These are phyloP conservation scores for Hordeum marinum DNA, from an alignment of 176 grass and related monocot genomes.

Conservation along the genomic window DNA sequence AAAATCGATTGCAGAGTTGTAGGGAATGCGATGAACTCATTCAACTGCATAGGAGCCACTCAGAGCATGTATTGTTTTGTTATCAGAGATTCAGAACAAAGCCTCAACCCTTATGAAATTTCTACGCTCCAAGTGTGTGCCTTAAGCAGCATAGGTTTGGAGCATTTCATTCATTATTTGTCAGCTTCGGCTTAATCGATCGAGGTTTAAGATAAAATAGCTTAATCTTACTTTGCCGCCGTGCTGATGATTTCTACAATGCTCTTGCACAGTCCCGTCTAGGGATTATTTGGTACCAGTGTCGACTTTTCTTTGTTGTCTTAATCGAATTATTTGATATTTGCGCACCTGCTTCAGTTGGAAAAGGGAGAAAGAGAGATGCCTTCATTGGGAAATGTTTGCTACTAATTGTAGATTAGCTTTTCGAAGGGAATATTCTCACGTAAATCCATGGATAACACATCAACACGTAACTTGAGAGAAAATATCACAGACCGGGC, in stretches of 20 bases:
- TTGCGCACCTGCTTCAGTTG: not conserved
- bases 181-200: no score
- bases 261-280: no score
- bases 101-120: not conserved
- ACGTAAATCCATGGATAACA: slow-evolving; percentile 5
- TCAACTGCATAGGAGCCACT: not conserved
- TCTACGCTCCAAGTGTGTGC: no score
- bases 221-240: no score
- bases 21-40: not conserved
- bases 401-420: not conserved
- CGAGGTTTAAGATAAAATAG: no score
- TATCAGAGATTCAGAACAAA: not conserved
- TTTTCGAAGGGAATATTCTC: slow-evolving; percentile 26
- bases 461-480: slow-evolving; percentile 5
- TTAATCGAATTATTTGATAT: slow-evolving; percentile 3
- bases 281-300: no score
- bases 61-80: not conserved
- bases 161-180: no score
- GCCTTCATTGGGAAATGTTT: not conserved
- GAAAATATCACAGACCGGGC: slow-evolving; percentile 1
- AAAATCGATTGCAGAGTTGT: no score
- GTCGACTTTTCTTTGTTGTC: not conserved
- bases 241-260: no score
- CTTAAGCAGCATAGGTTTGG: no score
- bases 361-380: slow-evolving; percentile 17